These are phyloP conservation scores for Athelia sp. DNA, from an alignment of 1,284 basidiomycete genomes.

Conservation along the genomic window DNA sequence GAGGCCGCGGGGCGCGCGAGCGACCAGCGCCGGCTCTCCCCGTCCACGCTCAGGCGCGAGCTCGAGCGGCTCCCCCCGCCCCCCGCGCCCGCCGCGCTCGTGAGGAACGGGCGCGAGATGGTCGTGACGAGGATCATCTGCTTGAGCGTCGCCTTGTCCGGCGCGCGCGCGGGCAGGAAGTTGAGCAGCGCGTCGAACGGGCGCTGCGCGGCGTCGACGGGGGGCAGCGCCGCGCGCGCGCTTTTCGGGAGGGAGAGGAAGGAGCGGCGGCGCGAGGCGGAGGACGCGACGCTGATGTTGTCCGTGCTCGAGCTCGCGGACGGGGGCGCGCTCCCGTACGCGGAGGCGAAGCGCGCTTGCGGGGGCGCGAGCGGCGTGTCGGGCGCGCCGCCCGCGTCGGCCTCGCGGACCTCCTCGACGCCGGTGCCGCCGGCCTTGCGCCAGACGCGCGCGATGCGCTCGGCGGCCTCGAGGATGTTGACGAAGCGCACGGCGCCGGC, in stretches of 20 bases:
- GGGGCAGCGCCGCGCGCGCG: conserved; percentile 3
- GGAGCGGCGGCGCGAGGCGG: background rate
- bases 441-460: conserved; percentile 44
- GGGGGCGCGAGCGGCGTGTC: conserved; percentile 4
- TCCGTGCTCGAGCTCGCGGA: background rate
- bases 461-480: conserved; percentile 46
- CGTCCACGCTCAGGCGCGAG: background rate
- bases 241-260: background rate
- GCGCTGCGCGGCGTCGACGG: conserved; percentile 27
- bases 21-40: conserved; percentile 1
- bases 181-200: conserved; percentile 38
- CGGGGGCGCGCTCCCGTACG: background rate
- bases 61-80: no score
- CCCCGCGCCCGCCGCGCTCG: conserved; percentile 9
- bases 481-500: conserved; percentile 45
- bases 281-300: background rate
- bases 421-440: conserved; percentile 23
- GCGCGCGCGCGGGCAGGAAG: conserved; percentile 26
- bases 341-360: background rate
- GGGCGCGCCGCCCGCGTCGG: background rate
- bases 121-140: conserved; percentile 38
- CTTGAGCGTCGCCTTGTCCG: conserved; percentile 34
- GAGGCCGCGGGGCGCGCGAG: no score
- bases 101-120: conserved; percentile 34
- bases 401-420: background rate